phyloP scores from a whole-genome alignment of 2,329 filamentous ascomycete genomes.

The Aspergillus awamori region DNA sequence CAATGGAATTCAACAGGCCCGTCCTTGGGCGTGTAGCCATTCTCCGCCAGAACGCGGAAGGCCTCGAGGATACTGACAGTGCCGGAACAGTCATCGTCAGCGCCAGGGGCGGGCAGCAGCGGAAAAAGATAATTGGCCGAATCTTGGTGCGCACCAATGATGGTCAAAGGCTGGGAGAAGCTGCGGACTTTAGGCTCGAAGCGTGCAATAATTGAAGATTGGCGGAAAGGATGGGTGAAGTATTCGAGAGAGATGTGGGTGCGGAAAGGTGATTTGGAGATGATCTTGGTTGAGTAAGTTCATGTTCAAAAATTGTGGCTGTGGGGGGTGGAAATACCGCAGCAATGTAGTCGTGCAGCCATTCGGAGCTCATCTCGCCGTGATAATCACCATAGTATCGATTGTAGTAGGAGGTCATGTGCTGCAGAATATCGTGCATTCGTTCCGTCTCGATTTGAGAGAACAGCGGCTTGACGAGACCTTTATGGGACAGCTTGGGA shows the following conservation, averaged over 20 bases:
- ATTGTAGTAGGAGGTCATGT: constrained; percentile 11
- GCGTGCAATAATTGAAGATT: constrained; percentile 9
- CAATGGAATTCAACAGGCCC: constrained; percentile 5
- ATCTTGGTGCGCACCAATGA: constrained; percentile 8
- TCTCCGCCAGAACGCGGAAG: constrained; percentile 1
- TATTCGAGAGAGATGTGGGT: constrained; percentile 11
- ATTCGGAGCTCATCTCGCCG: constrained; percentile 7
- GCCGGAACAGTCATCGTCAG: constrained; percentile 7
- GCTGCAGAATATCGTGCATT: constrained; percentile 1
- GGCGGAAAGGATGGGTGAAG: constrained; percentile 5
- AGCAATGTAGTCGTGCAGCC: constrained; percentile 2
- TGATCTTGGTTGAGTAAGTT: not conserved
- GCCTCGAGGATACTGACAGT: constrained; percentile 9
- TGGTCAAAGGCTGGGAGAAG: not conserved
- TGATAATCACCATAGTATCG: constrained; percentile 6
- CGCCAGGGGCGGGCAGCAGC: constrained; percentile 4
- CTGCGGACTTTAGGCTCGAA: constrained; percentile 10
- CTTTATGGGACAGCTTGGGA: not conserved
- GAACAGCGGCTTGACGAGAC: constrained; percentile 2
- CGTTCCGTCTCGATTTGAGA: not conserved
- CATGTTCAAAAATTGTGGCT: not conserved
- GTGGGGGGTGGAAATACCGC: not conserved
- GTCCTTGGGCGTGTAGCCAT: constrained; percentile 1
- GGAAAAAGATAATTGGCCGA: constrained; percentile 8
- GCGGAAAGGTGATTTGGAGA: constrained; percentile 1